Conservation (phyloP, 257 asterid genomes). For the Avicennia marina region DNA sequence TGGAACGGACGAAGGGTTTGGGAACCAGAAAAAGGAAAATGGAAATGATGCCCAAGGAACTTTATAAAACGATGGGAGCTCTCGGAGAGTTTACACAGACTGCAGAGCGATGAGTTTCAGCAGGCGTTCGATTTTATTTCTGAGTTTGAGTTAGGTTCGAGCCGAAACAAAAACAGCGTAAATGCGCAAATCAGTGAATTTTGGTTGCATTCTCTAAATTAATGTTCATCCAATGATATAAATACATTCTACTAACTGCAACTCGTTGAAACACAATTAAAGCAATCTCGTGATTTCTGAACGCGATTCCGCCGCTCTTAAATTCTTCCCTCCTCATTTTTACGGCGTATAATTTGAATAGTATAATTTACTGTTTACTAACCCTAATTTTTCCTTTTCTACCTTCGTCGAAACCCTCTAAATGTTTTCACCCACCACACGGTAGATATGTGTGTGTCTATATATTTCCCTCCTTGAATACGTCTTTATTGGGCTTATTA, state of each 20-base stretch:
- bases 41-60: slow-evolving; percentile 15
- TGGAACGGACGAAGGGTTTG: slow-evolving; percentile 16
- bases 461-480: background rate
- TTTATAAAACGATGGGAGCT: too few species aligned
- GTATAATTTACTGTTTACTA: slow-evolving; percentile 17
- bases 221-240: slow-evolving; percentile 9
- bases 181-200: too few species aligned
- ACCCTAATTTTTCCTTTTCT: too few species aligned
- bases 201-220: slow-evolving; percentile 23
- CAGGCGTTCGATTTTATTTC: too few species aligned
- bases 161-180: too few species aligned
- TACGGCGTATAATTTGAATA: too few species aligned
- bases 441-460: too few species aligned
- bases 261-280: slow-evolving; percentile 19
- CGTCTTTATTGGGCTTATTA: background rate
- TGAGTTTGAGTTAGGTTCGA: too few species aligned
- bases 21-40: background rate
- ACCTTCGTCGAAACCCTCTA: slow-evolving; percentile 6
- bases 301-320: slow-evolving; percentile 17
- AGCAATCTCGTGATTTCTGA: slow-evolving; percentile 7
- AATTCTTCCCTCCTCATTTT: too few species aligned
- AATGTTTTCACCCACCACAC: background rate
- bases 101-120: too few species aligned
- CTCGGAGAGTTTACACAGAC: too few species aligned
- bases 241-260: too few species aligned